phyloP scores from a whole-genome alignment of 2,329 filamentous ascomycete species.

The Venturia nashicola region DNA sequence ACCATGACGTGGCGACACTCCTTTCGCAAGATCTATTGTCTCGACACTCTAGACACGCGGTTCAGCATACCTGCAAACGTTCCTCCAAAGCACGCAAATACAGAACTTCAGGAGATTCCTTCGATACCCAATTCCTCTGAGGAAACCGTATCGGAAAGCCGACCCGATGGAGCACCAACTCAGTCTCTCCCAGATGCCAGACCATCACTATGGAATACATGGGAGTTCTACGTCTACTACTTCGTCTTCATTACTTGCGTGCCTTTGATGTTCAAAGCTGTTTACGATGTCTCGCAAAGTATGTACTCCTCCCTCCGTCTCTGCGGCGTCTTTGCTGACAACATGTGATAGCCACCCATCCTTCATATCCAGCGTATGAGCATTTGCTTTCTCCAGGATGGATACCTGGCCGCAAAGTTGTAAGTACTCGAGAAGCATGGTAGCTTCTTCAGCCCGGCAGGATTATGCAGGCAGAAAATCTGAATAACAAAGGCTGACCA shows the following conservation, averaged over 20 bases:
- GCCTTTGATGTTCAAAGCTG: slow-evolving; percentile 84
- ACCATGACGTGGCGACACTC: slow-evolving; percentile 34
- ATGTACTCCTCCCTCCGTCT: slow-evolving; percentile 13
- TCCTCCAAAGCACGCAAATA: slow-evolving; percentile 37
- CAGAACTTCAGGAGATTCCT: slow-evolving; percentile 22
- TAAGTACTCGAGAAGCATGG: slow-evolving; percentile 25
- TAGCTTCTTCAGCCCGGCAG: too few relatives aligned
- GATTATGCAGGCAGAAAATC: not conserved
- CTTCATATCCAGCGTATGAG: slow-evolving; percentile 65
- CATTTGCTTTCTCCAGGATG: slow-evolving; percentile 66
- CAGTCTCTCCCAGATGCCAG: slow-evolving; percentile 29
- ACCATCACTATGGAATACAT: slow-evolving; percentile 70
- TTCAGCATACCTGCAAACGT: slow-evolving; percentile 60
- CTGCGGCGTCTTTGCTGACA: not conserved
- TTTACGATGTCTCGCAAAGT: slow-evolving; percentile 77
- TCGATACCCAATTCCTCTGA: slow-evolving; percentile 18
- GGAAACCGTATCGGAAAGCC: slow-evolving; percentile 6
- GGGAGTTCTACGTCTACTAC: slow-evolving; percentile 78
- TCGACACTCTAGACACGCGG: slow-evolving; percentile 58
- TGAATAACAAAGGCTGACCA: not conserved
- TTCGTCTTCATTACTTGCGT: slow-evolving; percentile 52
- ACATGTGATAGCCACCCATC: slow-evolving; percentile 54
- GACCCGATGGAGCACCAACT: slow-evolving; percentile 17
- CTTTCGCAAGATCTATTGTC: slow-evolving; percentile 45
- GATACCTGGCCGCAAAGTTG: slow-evolving; percentile 84